Evolutionary conservation across 441 rosid species (phyloP).

Genomic region (Pelargonium exstipulatum): DNA sequence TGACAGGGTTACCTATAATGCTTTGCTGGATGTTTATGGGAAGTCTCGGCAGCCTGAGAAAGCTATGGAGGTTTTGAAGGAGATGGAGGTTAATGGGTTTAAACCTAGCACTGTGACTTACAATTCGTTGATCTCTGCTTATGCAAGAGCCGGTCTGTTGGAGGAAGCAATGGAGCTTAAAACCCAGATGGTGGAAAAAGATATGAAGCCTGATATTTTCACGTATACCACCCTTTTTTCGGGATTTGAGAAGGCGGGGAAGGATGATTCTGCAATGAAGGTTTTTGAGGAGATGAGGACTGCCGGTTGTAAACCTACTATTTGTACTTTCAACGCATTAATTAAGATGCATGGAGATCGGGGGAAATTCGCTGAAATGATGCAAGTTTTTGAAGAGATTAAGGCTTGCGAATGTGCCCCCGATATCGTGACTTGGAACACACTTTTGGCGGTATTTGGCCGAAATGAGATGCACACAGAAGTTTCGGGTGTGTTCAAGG

Average conservation of each 20-base stretch:
- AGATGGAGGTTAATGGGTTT: slow-evolving; percentile 70
- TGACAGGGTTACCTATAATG: slow-evolving; percentile 75
- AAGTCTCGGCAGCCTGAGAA: slow-evolving; percentile 75
- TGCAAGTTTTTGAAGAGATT: slow-evolving; percentile 84
- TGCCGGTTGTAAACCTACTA: slow-evolving; percentile 71
- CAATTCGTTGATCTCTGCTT: slow-evolving; percentile 79
- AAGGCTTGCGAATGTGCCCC: slow-evolving; percentile 58
- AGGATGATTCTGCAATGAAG: slow-evolving; percentile 67
- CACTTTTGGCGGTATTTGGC: slow-evolving; percentile 82
- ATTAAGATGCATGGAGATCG: slow-evolving; percentile 89
- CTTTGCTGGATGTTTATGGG: slow-evolving; percentile 76
- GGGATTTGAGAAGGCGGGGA: slow-evolving; percentile 80
- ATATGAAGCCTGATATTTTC: slow-evolving; percentile 75
- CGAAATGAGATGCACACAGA: slow-evolving; percentile 82
- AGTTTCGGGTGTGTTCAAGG: slow-evolving; percentile 83
- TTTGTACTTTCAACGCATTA: slow-evolving; percentile 89
- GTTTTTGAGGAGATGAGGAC: slow-evolving; percentile 74
- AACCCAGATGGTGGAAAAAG: slow-evolving; percentile 53
- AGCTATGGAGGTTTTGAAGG: slow-evolving; percentile 71
- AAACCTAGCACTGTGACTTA: slow-evolving; percentile 64
- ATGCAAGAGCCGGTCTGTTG: slow-evolving; percentile 68
- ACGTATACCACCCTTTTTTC: slow-evolving; percentile 88
- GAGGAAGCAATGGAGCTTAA: slow-evolving; percentile 76
- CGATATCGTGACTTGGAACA: slow-evolving; percentile 90
- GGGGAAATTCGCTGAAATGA: slow-evolving; percentile 80